Evolutionary conservation across 305 asterid genomes (phyloP).

Genomic region (Coffea humblotiana): DNA sequence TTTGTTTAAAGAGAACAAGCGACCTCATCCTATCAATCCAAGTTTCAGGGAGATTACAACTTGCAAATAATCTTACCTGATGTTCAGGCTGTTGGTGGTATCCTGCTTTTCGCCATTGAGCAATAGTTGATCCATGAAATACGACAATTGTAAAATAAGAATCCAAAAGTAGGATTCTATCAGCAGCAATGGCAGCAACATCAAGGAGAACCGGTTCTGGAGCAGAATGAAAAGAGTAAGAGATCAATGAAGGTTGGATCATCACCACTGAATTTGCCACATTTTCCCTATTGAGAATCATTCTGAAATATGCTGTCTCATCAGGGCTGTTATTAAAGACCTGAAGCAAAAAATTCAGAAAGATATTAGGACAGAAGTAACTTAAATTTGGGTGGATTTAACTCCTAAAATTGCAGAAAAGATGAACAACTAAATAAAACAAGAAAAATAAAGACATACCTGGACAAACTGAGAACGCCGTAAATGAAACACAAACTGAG

Average conservation of each 20-base stretch:
- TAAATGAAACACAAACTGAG: slow-evolving; percentile 91
- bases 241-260: slow-evolving; percentile 97
- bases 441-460: slow-evolving; percentile 42
- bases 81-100: slow-evolving; percentile 92
- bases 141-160: slow-evolving; percentile 89
- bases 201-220: slow-evolving; percentile 98
- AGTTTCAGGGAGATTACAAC: not conserved
- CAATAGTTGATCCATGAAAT: slow-evolving; percentile 93
- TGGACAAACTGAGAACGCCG: slow-evolving; percentile 97
- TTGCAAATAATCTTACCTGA: slow-evolving; percentile 51
- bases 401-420: not conserved
- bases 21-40: not conserved
- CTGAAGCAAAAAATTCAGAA: slow-evolving; percentile 39
- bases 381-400: slow-evolving; percentile 19
- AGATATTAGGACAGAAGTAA: not conserved
- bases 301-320: slow-evolving; percentile 94
- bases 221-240: slow-evolving; percentile 89
- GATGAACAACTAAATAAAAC: not conserved
- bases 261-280: slow-evolving; percentile 94
- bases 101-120: slow-evolving; percentile 96
- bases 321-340: slow-evolving; percentile 98
- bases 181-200: slow-evolving; percentile 89
- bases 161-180: slow-evolving; percentile 90
- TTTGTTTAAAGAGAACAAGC: too few species aligned
- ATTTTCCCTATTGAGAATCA: slow-evolving; percentile 90